Evolutionary conservation across 352 stramenopile genomes (phyloP), one percentile per base, ranked within the genome.

Genomic region (Phytophthora pini): DNA sequence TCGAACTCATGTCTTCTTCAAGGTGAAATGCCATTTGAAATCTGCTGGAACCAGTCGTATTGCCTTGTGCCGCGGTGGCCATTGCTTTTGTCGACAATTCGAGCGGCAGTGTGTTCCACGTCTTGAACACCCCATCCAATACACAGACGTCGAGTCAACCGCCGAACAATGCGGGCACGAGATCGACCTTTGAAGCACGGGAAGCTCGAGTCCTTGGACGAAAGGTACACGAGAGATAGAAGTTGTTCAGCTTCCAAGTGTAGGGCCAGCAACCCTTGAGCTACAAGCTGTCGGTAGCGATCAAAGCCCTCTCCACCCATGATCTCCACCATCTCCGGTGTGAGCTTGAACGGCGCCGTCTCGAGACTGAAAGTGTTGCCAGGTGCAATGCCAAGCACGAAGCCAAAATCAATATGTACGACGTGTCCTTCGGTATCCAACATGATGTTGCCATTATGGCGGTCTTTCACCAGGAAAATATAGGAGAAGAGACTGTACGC

Each of bases 351-450:
- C 9, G 97, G 97, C 34, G 97, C 96, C 10, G 91, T 97, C 77
- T 99, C 97, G 38, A 99, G 86, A 44, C 83, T 98, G 63, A 99
- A 99, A 48, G 97, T 97, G 55, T 98, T 97, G 34, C 97, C 97
- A 17, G 97, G 97, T n/a, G 93, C 97, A 73, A 98, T 98, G 34
- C 96, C 97, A 58, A 99, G 89, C 29, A 98, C 92, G 72, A 99
- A 99, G 17, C 97, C 97, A 89, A 99, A 99, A 74, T 99, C 97
- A 73, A 99, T 99, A 80, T 99, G 96, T 49, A 99, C 89, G 17
- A 99, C 72, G 69, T 98, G 94, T 3, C 97, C 97, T 62, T 95
- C 82, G 4, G 77, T 96, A 68, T 98, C 93, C 29, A 99, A 87
- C 81, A 99, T 97, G 44, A 99, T 97, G 76, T 99, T 99, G 20